These are phyloP conservation scores for Westerdykella aurantiaca DNA, from an alignment of 2,329 filamentous ascomycete species.

Conservation along the genomic window DNA sequence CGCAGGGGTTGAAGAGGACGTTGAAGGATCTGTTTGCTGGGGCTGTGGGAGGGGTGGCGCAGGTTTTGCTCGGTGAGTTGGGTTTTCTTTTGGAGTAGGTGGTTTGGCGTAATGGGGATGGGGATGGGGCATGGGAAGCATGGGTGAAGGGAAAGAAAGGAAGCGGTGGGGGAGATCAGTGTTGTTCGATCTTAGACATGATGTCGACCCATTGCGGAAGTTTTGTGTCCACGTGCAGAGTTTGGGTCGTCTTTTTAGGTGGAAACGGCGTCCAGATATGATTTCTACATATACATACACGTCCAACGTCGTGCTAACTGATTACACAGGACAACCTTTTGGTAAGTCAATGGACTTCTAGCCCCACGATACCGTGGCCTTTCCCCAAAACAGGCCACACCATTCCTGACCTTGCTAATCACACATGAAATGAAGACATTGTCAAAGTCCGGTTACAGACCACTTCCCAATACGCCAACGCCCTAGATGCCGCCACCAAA, in stretches of 20 bases:
- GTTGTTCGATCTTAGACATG: not conserved
- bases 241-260: not conserved
- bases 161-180: not conserved
- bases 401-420: slow-evolving; percentile 13
- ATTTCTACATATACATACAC: too few species aligned
- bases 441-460: slow-evolving; percentile 97
- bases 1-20: slow-evolving; percentile 40
- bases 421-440: slow-evolving; percentile 58
- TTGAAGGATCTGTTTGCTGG: slow-evolving; percentile 88
- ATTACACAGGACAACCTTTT: slow-evolving; percentile 55
- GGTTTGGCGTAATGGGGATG: not conserved
- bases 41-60: slow-evolving; percentile 84
- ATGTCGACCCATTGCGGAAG: not conserved
- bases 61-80: slow-evolving; percentile 80
- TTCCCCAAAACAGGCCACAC: not conserved
- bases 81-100: not conserved
- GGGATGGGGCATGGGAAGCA: not conserved
- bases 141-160: not conserved
- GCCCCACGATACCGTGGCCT: not conserved
- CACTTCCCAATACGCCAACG: slow-evolving; percentile 70
- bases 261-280: too few species aligned
- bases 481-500: slow-evolving; percentile 70
- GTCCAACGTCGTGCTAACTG: slow-evolving; percentile 1
- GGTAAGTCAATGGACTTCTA: slow-evolving; percentile 41
- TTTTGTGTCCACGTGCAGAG: not conserved